Base-by-base conservation (phyloP, 352 stramenopile genomes). In the Globisporangium spinosum region DNA sequence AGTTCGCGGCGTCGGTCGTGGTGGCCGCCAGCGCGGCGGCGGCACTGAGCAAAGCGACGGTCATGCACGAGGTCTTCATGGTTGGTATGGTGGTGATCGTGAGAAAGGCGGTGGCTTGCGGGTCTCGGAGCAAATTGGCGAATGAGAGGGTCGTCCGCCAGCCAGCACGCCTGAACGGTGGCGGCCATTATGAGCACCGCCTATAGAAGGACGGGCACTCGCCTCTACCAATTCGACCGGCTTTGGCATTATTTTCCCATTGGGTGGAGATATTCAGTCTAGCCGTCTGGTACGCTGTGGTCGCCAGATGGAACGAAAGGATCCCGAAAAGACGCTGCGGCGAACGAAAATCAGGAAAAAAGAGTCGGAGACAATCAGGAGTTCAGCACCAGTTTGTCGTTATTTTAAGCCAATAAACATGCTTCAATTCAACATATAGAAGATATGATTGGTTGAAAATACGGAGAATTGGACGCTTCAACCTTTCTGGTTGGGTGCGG, bases 61-160 rank as follows among this genome's bases (percentile, higher is more conserved):
- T 68, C 17, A 65, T 61, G 54, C 60, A 76, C 43, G 15, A 49
- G 38, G 68, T 69, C 73, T 79, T 77, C 73, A 79, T 79, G 32
- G 47, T 54, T 34, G n/a, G 15, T 59, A 15, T 17, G 27, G 10
- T 8, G 27, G 34, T 23, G 54, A 3, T 32, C 29, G 34, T 40
- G 34, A 40, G 2, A 9, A 40, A 40, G 0, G 34, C 7, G 34
- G 35, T 40, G 25, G 54, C 54, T 59, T 59, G 53, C 5, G 25
- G 27, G 15, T 29, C 54, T 59, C 13, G 25, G 17, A 35, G 54
- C 13, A 40, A 59, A 59, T 25, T 59, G 54, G 54, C 15, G 54
- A 59, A 40, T 59, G 54, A 59, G 27, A n/a, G 29, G 53, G 3
- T 59, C 29, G 47, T 25, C 54, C 40, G 54, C 54, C 27, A 59